These are phyloP conservation scores for Penicillium brevicompactum DNA, from an alignment of 2,329 filamentous ascomycete genomes.

Conservation along the genomic window DNA sequence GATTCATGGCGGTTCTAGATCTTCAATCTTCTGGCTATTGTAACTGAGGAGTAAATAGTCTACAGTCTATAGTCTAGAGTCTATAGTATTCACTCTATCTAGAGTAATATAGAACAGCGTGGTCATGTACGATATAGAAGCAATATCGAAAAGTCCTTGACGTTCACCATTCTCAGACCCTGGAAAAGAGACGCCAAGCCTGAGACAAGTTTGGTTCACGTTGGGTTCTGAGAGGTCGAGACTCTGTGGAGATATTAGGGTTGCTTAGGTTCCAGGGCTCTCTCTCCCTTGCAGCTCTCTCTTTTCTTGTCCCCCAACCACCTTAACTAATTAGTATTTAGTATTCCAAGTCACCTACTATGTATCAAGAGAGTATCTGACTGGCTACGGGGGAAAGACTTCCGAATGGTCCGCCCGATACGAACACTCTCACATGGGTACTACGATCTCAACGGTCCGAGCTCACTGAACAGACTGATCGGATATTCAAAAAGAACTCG, in stretches of 20 bases:
- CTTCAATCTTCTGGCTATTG: not conserved
- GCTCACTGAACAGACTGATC: not conserved
- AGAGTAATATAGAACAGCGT: too few relatives aligned
- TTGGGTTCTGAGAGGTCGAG: slow-evolving; percentile 18
- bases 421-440: not conserved
- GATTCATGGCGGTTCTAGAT: slow-evolving; percentile 19
- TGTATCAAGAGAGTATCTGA: not conserved
- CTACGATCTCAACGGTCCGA: slow-evolving; percentile 6
- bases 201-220: slow-evolving; percentile 9
- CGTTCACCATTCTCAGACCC: slow-evolving; percentile 18
- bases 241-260: slow-evolving; percentile 11
- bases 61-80: too few relatives aligned
- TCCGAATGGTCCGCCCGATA: slow-evolving; percentile 26
- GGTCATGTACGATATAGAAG: too few relatives aligned
- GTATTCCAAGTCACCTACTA: too few relatives aligned
- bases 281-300: slow-evolving; percentile 20
- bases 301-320: too few relatives aligned
- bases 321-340: not conserved
- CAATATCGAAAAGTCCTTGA: slow-evolving; percentile 18
- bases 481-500: not conserved
- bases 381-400: slow-evolving; percentile 23
- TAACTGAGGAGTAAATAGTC: too few relatives aligned
- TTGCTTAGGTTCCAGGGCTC: slow-evolving; percentile 1
- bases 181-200: slow-evolving; percentile 11
- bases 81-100: too few relatives aligned